phyloP scores from a whole-genome alignment of 2,329 filamentous ascomycete species.

The Sporothrix luriei region DNA sequence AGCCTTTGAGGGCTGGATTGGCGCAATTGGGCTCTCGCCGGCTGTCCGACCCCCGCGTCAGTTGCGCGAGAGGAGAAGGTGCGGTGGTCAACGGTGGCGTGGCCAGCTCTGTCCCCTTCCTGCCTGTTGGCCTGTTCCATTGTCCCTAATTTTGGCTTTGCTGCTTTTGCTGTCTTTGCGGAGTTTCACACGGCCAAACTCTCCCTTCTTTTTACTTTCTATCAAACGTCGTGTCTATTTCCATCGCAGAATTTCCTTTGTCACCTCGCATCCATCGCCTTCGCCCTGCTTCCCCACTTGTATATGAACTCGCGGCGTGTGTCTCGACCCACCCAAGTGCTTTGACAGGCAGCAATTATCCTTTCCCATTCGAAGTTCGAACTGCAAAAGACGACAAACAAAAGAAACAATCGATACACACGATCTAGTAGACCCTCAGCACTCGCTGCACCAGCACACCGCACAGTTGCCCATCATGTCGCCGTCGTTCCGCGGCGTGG shows the following conservation, averaged over 20 bases:
- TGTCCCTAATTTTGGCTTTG: neutral
- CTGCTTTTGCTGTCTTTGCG: neutral
- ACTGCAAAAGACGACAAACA: neutral
- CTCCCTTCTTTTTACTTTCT: neutral
- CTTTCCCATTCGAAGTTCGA: neutral
- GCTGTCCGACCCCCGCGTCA: constrained; percentile 17
- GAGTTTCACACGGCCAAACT: neutral
- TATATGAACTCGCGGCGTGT: neutral
- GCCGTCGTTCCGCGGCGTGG: constrained; percentile 63
- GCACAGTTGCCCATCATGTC: constrained; percentile 51
- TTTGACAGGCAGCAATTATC: constrained; percentile 1
- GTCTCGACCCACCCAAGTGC: neutral
- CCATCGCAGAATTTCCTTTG: neutral
- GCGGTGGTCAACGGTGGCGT: neutral
- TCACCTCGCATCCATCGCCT: neutral
- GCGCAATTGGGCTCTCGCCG: constrained; percentile 21
- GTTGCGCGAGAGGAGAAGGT: neutral
- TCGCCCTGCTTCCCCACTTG: constrained; percentile 14
- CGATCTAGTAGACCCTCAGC: neutral
- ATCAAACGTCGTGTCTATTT: neutral
- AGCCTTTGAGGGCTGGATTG: constrained; percentile 13
- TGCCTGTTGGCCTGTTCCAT: constrained; percentile 13
- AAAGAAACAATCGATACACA: neutral
- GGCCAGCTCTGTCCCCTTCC: constrained; percentile 15
- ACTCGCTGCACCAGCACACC: neutral